Conservation (phyloP, 768 basidiomycete species). For the Pholiota conissans region DNA sequence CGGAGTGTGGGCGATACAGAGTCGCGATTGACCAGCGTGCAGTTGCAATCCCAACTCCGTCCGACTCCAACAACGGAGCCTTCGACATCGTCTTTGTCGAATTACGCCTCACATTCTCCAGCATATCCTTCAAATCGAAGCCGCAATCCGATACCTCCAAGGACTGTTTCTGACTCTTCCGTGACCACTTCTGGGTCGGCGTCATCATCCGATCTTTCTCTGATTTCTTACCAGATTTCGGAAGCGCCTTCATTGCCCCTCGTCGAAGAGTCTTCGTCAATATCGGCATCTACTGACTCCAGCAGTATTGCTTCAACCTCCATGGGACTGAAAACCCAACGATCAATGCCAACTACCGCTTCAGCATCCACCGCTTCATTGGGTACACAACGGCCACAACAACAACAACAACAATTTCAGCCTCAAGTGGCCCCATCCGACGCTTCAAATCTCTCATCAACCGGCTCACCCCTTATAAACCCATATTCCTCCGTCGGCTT, state of each 20-base stretch:
- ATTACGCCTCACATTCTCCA: neutral
- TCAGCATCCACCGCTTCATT: slow-evolving; percentile 3
- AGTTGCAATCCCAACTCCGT: slow-evolving; percentile 17
- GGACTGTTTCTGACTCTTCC: slow-evolving; percentile 19
- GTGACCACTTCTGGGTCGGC: slow-evolving; percentile 11
- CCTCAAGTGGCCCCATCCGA: neutral
- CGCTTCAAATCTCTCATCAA: slow-evolving; percentile 6
- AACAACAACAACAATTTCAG: slow-evolving; percentile 1
- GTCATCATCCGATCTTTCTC: slow-evolving; percentile 16
- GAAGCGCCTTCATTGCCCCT: slow-evolving; percentile 17
- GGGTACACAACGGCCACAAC: slow-evolving; percentile 3
- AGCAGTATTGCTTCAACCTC: slow-evolving; percentile 10
- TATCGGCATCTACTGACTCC: neutral
- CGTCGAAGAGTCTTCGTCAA: slow-evolving; percentile 13
- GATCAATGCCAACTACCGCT: slow-evolving; percentile 10
- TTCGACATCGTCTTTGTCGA: slow-evolving; percentile 12
- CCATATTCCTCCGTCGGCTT: no score
- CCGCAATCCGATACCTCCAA: slow-evolving; percentile 17
- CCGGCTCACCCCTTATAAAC: slow-evolving; percentile 18
- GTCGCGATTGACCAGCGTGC: slow-evolving; percentile 13
- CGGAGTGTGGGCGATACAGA: slow-evolving; percentile 9
- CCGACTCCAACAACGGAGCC: slow-evolving; percentile 3
- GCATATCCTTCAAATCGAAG: slow-evolving; percentile 10
- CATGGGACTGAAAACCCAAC: slow-evolving; percentile 12
- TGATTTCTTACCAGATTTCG: slow-evolving; percentile 22